Conservation (phyloP, 2,329 filamentous ascomycete species). For the Trichoderma breve region DNA sequence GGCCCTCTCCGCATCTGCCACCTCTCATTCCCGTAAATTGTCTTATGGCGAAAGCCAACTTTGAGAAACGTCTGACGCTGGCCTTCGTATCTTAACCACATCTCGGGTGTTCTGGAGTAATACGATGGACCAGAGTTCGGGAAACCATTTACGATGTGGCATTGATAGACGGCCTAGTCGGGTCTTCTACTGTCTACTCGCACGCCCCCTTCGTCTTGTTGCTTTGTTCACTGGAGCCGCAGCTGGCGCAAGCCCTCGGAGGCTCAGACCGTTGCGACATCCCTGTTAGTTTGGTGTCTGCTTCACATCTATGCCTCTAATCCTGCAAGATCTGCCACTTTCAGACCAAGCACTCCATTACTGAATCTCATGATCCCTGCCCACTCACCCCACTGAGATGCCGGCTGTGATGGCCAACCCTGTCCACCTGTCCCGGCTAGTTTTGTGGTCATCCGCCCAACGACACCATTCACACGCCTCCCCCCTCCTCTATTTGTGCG, state of each 20-base stretch:
- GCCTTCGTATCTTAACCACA: neutral
- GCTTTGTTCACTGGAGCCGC: neutral
- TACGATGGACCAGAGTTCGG: neutral
- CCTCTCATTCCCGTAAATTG: neutral
- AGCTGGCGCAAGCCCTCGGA: neutral
- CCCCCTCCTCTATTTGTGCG: neutral
- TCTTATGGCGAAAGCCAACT: neutral
- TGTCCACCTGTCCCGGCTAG: constrained; percentile 6
- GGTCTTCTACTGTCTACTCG: neutral
- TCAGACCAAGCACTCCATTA: constrained; percentile 10
- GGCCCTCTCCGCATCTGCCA: constrained; percentile 15
- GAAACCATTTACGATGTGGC: neutral
- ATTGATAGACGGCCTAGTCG: neutral
- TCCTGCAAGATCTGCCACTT: constrained; percentile 21
- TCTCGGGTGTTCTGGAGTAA: neutral
- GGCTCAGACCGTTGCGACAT: neutral
- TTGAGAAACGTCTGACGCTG: neutral
- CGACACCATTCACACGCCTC: constrained; percentile 6
- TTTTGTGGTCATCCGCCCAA: constrained; percentile 16
- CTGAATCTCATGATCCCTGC: constrained; percentile 22
- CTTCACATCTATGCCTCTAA: constrained; percentile 3
- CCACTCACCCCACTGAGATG: constrained; percentile 14
- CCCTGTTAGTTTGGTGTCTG: neutral
- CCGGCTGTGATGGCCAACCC: constrained; percentile 13
- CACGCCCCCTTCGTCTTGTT: neutral